phyloP scores from a whole-genome alignment of 75 land plant genomes.

The Adiantum capillusveneris region DNA sequence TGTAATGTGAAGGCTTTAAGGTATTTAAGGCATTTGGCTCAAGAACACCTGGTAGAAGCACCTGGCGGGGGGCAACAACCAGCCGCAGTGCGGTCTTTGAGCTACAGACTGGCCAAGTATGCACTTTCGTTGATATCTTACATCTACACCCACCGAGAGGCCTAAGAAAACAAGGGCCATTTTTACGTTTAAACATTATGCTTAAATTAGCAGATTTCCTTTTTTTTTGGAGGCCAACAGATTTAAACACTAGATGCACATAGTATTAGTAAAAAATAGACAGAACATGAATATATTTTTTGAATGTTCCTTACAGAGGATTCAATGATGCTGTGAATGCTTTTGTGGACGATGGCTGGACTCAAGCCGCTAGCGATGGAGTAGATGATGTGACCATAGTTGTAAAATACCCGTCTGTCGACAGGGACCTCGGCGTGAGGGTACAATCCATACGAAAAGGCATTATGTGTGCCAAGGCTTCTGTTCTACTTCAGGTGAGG shows the following conservation, averaged over 20 bases:
- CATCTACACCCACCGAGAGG: too few relatives aligned
- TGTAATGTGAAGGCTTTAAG: slow-evolving; percentile 52
- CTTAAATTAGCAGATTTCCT: too few relatives aligned
- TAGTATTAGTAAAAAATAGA: not conserved
- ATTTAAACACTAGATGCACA: too few relatives aligned
- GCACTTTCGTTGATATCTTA: too few relatives aligned
- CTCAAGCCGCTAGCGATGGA: slow-evolving; percentile 4
- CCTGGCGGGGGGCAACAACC: slow-evolving; percentile 59
- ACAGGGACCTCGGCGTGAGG: too few relatives aligned
- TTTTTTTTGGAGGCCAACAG: too few relatives aligned
- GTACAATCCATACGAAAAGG: not conserved
- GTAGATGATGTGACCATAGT: slow-evolving; percentile 12
- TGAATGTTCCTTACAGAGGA: slow-evolving; percentile 12
- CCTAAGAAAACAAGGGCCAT: too few relatives aligned
- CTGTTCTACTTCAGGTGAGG: slow-evolving; percentile 40
- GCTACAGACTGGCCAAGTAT: slow-evolving; percentile 65
- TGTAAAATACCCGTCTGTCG: not conserved
- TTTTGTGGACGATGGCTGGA: slow-evolving; percentile 30
- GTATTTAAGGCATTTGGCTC: slow-evolving; percentile 56
- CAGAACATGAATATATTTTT: too few relatives aligned
- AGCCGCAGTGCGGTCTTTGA: slow-evolving; percentile 59
- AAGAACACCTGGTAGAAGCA: slow-evolving; percentile 28
- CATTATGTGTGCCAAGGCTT: slow-evolving; percentile 42
- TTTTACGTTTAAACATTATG: too few relatives aligned
- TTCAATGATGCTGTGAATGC: slow-evolving; percentile 31